Base-by-base conservation (phyloP, 2,329 filamentous ascomycete genomes). In the Teratosphaeria destructans region DNA sequence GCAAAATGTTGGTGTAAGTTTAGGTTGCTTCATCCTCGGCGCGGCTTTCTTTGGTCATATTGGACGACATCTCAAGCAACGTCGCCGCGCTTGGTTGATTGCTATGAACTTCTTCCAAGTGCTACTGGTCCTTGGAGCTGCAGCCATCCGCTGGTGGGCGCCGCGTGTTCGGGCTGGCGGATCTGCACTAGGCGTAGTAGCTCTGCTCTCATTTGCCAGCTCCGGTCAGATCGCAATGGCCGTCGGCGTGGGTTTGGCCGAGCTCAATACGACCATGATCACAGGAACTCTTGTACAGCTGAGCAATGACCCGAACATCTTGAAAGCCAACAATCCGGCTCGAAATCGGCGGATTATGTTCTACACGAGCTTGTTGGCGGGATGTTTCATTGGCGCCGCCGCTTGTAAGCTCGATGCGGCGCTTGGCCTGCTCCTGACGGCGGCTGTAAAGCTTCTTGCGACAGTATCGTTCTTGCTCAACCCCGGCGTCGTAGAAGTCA, bases 201-300 rank as follows among this genome's bases (percentile, higher is more conserved):
- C 73, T 1, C 67, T 84, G 47, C 73, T 85, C 34, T 82, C 82
- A 0, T 79, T 81, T 55, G 78, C 82, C 0, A 76, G 81, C 0
- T 83, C 83, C 0, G 81, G 77, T 55, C 83, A 86, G 67, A 82
- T 86, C 0, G 82, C 83, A 2, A 78, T 82, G 72, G 78, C 78
- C 2, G 75, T 83, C 27, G 76, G 78, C 47, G 68, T 86, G 59
- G 72, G 75, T 54, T 79, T 85, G 72, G 81, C 81, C 0, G 83
- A 86, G 68, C 85, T 86, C 65, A 83, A 77, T 60, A 86, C 84
- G 0, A 82, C 83, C 29, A 85, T 85, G 82, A 83, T 82, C 0
- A 86, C 83, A 5, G 82, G 83, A 0, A 83, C 83, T 1, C 85
- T 81, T 77, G 75, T 86, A 1, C 83, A 86, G 65, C 67, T 85